A percentile compares a stretch with the other conserved stretches of the same genome.
Conservation (phyloP, 768 basidiomycete species). For the Trametes gibbosa region DNA sequence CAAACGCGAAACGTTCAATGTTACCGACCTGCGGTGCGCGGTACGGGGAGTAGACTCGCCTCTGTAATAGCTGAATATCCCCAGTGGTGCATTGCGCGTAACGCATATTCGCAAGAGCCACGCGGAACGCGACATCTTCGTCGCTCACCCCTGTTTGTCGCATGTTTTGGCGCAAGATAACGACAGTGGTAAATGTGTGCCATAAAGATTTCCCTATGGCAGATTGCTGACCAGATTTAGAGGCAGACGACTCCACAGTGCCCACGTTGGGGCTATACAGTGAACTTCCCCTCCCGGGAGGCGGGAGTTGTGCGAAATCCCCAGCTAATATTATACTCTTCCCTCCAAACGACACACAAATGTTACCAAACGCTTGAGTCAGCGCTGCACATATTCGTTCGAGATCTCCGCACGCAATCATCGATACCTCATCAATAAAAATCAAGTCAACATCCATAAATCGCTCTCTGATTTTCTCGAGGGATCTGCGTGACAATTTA, state of each 20-base stretch:
- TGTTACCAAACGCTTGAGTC: slow-evolving; percentile 12
- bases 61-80: no score
- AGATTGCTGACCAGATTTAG: not conserved
- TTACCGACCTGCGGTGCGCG: no score
- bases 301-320: slow-evolving; percentile 45
- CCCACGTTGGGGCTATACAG: slow-evolving; percentile 21
- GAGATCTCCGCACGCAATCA: slow-evolving; percentile 34
- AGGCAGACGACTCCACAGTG: not conserved
- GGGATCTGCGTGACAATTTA: not conserved
- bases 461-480: not conserved
- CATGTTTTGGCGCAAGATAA: no score
- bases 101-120: no score
- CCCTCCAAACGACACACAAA: slow-evolving; percentile 34
- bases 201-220: slow-evolving; percentile 20
- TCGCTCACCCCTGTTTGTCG: no score
- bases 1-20: no score
- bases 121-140: no score
- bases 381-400: slow-evolving; percentile 28
- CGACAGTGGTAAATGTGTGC: slow-evolving; percentile 16
- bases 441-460: slow-evolving; percentile 35
- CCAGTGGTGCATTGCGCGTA: no score
- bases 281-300: slow-evolving; percentile 17
- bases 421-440: slow-evolving; percentile 46
- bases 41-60: no score
- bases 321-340: slow-evolving; percentile 38